phyloP scores from a whole-genome alignment of 2,329 filamentous ascomycete species.

The Fonsecaea pedrosoi region DNA sequence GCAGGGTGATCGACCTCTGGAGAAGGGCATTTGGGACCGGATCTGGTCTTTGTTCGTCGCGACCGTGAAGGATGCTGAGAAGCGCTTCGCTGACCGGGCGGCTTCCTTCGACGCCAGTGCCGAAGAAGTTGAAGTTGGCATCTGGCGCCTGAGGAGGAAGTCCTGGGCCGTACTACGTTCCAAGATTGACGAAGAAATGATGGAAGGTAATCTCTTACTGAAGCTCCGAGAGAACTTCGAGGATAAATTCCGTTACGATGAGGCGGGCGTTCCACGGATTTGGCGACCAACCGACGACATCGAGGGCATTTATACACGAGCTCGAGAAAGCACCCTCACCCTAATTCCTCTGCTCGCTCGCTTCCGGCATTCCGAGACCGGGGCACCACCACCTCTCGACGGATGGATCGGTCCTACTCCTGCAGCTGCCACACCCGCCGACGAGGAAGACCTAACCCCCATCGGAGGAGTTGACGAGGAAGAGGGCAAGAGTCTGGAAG shows the following conservation, averaged over 20 bases:
- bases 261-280: slow-evolving; percentile 90
- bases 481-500: slow-evolving; percentile 90
- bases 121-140: slow-evolving; percentile 87
- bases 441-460: slow-evolving; percentile 86
- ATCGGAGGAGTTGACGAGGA: slow-evolving; percentile 96
- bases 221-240: slow-evolving; percentile 99
- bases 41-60: slow-evolving; percentile 87
- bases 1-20: slow-evolving; percentile 73
- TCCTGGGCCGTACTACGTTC: slow-evolving; percentile 89
- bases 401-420: slow-evolving; percentile 83
- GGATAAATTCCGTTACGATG: slow-evolving; percentile 98
- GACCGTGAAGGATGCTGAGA: slow-evolving; percentile 84
- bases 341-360: slow-evolving; percentile 87
- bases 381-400: slow-evolving; percentile 76
- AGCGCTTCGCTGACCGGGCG: slow-evolving; percentile 83
- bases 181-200: slow-evolving; percentile 95
- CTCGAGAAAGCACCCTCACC: slow-evolving; percentile 87
- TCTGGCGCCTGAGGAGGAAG: slow-evolving; percentile 92
- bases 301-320: slow-evolving; percentile 90
- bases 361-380: slow-evolving; percentile 79
- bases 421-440: slow-evolving; percentile 73
- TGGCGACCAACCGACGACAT: slow-evolving; percentile 98
- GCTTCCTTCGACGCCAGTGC: slow-evolving; percentile 91
- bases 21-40: slow-evolving; percentile 93
- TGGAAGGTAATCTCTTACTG: slow-evolving; percentile 93